Evolutionary conservation across 176 grass and related monocot species (phyloP).

Genomic region (Bolboschoenus planiculmis): DNA sequence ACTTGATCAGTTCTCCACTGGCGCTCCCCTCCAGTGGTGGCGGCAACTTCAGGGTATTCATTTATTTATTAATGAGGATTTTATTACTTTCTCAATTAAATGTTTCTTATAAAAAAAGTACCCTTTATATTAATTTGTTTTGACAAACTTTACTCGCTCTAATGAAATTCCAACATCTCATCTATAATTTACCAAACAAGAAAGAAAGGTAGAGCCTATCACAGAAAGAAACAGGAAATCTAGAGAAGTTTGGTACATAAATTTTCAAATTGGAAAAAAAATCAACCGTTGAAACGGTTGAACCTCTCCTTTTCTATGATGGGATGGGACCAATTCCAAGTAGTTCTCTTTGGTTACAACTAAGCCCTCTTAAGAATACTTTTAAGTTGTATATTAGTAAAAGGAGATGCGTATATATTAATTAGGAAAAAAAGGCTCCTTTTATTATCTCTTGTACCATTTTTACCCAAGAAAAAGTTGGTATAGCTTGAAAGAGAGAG

Average conservation of each 20-base stretch:
- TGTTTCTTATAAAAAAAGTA: neutral
- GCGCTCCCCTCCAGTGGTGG: constrained; percentile 54
- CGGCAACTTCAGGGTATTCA: constrained; percentile 66
- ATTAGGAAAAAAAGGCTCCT: neutral
- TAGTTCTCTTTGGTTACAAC: neutral
- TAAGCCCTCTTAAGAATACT: neutral
- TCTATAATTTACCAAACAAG: constrained; percentile 17
- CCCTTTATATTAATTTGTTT: neutral
- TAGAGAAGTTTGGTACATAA: constrained; percentile 3
- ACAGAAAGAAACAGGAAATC: neutral
- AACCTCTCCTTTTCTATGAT: neutral
- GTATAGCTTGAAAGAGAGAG: neutral
- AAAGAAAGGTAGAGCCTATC: neutral
- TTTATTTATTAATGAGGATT: neutral
- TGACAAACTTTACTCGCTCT: neutral
- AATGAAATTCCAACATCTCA: neutral
- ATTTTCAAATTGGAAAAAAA: neutral
- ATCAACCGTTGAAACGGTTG: neutral
- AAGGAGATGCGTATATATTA: neutral
- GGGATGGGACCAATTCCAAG: neutral
- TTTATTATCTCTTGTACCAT: neutral
- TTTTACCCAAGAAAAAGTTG: neutral
- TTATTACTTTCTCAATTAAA: neutral
- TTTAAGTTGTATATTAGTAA: neutral
- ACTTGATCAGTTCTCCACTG: constrained; percentile 54